Base-by-base conservation (phyloP, 306 rosid species). In the Cicer yamashitae region DNA sequence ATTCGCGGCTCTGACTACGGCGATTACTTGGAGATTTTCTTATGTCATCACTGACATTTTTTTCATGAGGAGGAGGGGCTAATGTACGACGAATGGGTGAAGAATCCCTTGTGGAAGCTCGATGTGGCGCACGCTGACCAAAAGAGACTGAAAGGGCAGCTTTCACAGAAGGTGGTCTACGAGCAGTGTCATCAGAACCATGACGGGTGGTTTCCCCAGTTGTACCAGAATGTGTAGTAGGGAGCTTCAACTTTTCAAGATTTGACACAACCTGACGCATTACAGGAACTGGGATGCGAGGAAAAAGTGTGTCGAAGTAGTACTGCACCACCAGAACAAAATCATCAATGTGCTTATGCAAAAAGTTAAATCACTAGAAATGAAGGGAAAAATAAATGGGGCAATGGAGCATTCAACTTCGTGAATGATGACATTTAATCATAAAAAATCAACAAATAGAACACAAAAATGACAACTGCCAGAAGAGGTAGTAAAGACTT, bases 81-180 rank as follows among this genome's bases (percentile, higher is more conserved):
- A 81, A 41, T 4, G 91, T 92, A 1, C 99, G 91, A 22, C 97
- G 97, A 64, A 94, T 86, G 74, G 99, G 97, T 45, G 99, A 94
- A 10, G 99, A 94, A 76, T 90, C 99, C 88, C 99, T 86, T 11
- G 99, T 92, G 41, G 97, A 89, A 46, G 99, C 97, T 12, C 97
- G 96, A 83, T 94, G 99, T 45, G 99, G 99, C 22, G 99, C 99
- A 37, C 99, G 92, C 79, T 94, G 99, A 63, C 99, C 97, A 88
- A 94, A 94, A 73, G 99, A 92, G 73, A 94, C 99, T 14, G 99
- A 92, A 61, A 94, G 97, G 15, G 99, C 89, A 4, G 99, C 99
- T 81, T 92, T 94, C 58, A 94, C 99, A 62, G 99, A 94, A 44
- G 99, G 99, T 5, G 99, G 99, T 18, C 99, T 90, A 9, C 99